phyloP scores from a whole-genome alignment of 257 asterid species.

The Thymus quinquecostatus region DNA sequence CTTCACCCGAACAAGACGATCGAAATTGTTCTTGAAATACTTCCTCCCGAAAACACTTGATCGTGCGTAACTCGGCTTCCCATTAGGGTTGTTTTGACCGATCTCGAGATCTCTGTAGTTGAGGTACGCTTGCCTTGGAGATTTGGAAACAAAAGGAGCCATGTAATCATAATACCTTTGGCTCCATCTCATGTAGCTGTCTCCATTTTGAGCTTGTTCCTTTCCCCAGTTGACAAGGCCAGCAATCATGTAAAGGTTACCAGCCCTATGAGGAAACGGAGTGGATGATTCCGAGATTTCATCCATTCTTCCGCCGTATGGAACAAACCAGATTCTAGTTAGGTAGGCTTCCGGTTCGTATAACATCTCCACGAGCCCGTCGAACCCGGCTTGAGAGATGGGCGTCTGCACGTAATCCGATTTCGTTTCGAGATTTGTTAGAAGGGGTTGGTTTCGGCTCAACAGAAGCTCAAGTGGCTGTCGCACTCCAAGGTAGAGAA shows the following conservation, averaged over 20 bases:
- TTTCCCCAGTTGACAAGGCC: not conserved
- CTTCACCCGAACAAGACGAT: not conserved
- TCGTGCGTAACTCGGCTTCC: not conserved
- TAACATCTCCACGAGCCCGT: not conserved
- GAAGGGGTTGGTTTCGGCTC: slow-evolving; percentile 18
- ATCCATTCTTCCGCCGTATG: slow-evolving; percentile 30
- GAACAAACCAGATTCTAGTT: not conserved
- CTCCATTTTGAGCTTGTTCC: not conserved
- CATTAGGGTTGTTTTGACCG: not conserved
- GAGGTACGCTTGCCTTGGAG: slow-evolving; percentile 5
- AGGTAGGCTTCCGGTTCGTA: no score
- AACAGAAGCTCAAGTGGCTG: slow-evolving; percentile 12
- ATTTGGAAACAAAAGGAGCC: not conserved
- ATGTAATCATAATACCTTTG: not conserved
- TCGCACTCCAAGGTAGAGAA: not conserved
- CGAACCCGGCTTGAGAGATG: not conserved
- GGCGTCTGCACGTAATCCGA: slow-evolving; percentile 32
- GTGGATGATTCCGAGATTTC: slow-evolving; percentile 7
- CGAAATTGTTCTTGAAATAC: not conserved
- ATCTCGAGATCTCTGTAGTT: slow-evolving; percentile 19
- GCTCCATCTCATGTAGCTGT: not conserved
- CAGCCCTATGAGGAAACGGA: slow-evolving; percentile 3
- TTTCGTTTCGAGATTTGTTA: not conserved
- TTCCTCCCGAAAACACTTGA: not conserved
- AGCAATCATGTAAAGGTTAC: not conserved